Evolutionary conservation across 768 basidiomycete species (phyloP).

Genomic region (Cystofilobasidium capitatum): DNA sequence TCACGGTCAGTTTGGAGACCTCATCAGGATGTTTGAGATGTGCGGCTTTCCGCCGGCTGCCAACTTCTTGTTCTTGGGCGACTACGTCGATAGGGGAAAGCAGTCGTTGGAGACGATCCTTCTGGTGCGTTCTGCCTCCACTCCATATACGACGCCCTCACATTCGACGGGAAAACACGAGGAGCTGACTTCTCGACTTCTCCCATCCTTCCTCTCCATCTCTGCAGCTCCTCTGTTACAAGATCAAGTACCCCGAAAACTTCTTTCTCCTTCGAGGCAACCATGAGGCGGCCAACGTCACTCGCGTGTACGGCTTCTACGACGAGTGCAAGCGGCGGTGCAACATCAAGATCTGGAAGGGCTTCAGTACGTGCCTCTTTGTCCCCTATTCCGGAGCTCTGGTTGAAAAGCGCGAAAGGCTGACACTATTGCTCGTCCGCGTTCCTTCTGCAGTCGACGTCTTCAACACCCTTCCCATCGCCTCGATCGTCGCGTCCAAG

Average conservation of each 20-base stretch:
- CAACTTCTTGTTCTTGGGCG: slow-evolving; percentile 97
- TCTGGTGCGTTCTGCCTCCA: slow-evolving; percentile 40
- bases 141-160: background rate
- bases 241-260: slow-evolving; percentile 99
- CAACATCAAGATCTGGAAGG: slow-evolving; percentile 99
- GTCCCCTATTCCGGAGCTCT: background rate
- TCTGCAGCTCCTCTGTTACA: slow-evolving; percentile 72
- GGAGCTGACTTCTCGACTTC: background rate
- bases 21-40: slow-evolving; percentile 98
- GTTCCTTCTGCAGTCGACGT: slow-evolving; percentile 55
- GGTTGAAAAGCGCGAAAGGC: background rate
- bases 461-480: slow-evolving; percentile 97
- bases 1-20: slow-evolving; percentile 96
- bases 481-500: slow-evolving; percentile 95
- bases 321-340: slow-evolving; percentile 99
- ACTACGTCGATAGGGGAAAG: slow-evolving; percentile 98
- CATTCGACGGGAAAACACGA: background rate
- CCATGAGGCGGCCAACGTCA: slow-evolving; percentile 98
- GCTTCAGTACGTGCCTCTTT: slow-evolving; percentile 49
- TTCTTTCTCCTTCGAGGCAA: slow-evolving; percentile 96
- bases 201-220: background rate
- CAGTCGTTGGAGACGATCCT: slow-evolving; percentile 97
- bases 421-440: background rate
- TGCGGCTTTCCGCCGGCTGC: slow-evolving; percentile 95
- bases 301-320: slow-evolving; percentile 98